These are phyloP conservation scores for Bryum argenteum DNA, from an alignment of 225 moss, liverwort and hornwort genomes.

Conservation along the genomic window DNA sequence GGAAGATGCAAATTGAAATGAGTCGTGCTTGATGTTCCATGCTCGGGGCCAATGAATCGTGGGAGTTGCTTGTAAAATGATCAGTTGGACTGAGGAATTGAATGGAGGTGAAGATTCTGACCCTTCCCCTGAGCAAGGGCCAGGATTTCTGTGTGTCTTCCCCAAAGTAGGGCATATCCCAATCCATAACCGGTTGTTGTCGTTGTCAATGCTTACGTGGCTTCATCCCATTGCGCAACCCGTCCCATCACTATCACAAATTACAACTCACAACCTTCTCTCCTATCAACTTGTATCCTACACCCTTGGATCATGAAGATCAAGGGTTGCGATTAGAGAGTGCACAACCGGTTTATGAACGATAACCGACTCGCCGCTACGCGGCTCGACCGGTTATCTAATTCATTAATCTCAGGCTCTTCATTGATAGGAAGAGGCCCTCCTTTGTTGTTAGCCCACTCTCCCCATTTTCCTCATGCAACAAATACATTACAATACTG, in stretches of 20 bases:
- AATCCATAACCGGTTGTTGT: too few species aligned
- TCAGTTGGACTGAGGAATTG: constrained; percentile 5
- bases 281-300: too few species aligned
- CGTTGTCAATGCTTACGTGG: too few species aligned
- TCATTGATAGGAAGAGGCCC: not conserved
- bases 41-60: not conserved
- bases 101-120: constrained; percentile 23
- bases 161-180: constrained; percentile 8
- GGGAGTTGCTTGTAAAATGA: not conserved
- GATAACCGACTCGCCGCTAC: too few species aligned
- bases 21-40: not conserved
- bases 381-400: too few species aligned
- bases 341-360: too few species aligned
- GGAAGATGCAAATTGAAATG: not conserved
- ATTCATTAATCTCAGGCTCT: constrained; percentile 18
- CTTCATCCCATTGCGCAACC: too few species aligned
- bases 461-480: constrained; percentile 3
- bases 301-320: too few species aligned
- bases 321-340: too few species aligned
- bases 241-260: too few species aligned
- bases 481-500: not conserved
- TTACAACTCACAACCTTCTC: too few species aligned
- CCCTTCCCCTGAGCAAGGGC: constrained; percentile 40
- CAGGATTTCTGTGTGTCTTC: constrained; percentile 28
- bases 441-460: not conserved